Evolutionary conservation across 164 flowering plant species (phyloP).

Genomic region (Nymphaea colorata): DNA sequence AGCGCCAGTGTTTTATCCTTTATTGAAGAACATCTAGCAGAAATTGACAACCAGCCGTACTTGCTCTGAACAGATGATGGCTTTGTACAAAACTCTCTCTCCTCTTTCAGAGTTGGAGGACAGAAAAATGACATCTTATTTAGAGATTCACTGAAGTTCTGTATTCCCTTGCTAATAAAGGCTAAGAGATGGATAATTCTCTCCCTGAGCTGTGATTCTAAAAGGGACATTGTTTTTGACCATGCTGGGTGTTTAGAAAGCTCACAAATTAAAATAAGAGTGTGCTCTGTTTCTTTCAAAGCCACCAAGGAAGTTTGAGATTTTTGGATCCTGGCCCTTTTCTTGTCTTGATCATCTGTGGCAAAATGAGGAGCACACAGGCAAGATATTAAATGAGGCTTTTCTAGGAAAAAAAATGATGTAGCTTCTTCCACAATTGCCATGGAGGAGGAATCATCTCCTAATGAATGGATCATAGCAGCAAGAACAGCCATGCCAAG

Average conservation of each 20-base stretch:
- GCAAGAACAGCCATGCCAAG: slow-evolving; percentile 68
- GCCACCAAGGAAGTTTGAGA: slow-evolving; percentile 38
- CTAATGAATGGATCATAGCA: slow-evolving; percentile 62
- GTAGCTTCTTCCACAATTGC: slow-evolving; percentile 47
- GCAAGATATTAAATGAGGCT: slow-evolving; percentile 41
- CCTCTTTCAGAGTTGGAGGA: slow-evolving; percentile 53
- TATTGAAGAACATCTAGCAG: slow-evolving; percentile 29
- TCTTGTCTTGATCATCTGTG: slow-evolving; percentile 54
- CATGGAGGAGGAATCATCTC: slow-evolving; percentile 32
- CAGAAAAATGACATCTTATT: slow-evolving; percentile 42
- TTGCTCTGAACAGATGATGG: slow-evolving; percentile 57
- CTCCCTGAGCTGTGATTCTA: slow-evolving; percentile 68
- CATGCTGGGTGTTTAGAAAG: slow-evolving; percentile 60
- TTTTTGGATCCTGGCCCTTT: slow-evolving; percentile 58
- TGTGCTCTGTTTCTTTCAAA: slow-evolving; percentile 67
- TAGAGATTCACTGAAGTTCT: slow-evolving; percentile 41
- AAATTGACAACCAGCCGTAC: slow-evolving; percentile 79
- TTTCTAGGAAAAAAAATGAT: slow-evolving; percentile 56
- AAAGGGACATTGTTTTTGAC: slow-evolving; percentile 55
- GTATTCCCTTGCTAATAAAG: slow-evolving; percentile 67
- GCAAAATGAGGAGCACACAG: slow-evolving; percentile 66
- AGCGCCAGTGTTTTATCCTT: slow-evolving; percentile 14
- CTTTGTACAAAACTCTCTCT: slow-evolving; percentile 35
- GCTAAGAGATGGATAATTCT: slow-evolving; percentile 82
- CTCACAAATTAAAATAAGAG: slow-evolving; percentile 58